A percentile compares a stretch with the other conserved stretches of the same genome.
Conservation (phyloP, 73 alveolate species). For the Stentor coeruleus region DNA sequence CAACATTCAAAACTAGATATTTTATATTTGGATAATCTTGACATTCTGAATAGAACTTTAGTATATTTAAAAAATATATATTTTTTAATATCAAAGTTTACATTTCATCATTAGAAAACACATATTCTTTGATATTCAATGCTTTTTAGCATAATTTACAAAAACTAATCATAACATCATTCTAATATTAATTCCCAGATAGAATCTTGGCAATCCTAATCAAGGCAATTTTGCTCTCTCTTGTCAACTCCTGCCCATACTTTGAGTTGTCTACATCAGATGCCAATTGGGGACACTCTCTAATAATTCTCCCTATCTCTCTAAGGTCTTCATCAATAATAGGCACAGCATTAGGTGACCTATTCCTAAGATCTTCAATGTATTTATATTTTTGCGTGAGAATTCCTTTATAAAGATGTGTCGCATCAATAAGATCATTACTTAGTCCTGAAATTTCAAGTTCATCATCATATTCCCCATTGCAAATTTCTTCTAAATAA, state of each 20-base stretch:
- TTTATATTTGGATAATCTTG: too few species aligned
- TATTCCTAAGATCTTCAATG: constrained; percentile 47
- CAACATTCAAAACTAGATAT: too few species aligned
- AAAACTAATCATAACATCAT: too few species aligned
- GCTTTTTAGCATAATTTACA: too few species aligned
- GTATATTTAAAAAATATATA: too few species aligned
- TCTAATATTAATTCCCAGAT: not conserved
- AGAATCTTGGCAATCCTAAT: not conserved
- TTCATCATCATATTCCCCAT: constrained; percentile 34
- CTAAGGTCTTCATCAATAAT: not conserved
- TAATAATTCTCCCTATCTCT: not conserved
- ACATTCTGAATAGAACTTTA: too few species aligned
- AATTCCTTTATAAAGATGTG: constrained; percentile 43
- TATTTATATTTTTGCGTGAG: constrained; percentile 50
- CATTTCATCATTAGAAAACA: too few species aligned
- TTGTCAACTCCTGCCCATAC: not conserved
- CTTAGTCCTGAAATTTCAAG: constrained; percentile 51
- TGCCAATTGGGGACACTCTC: constrained; percentile 14
- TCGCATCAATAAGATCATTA: constrained; percentile 46
- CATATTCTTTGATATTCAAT: too few species aligned
- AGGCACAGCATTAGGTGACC: not conserved
- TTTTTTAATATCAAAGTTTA: too few species aligned
- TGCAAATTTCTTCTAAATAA: constrained; percentile 43
- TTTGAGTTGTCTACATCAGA: constrained; percentile 19
- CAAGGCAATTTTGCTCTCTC: not conserved